These are phyloP conservation scores for Mikania micrantha DNA, from an alignment of 129 eudicot species.

Conservation along the genomic window DNA sequence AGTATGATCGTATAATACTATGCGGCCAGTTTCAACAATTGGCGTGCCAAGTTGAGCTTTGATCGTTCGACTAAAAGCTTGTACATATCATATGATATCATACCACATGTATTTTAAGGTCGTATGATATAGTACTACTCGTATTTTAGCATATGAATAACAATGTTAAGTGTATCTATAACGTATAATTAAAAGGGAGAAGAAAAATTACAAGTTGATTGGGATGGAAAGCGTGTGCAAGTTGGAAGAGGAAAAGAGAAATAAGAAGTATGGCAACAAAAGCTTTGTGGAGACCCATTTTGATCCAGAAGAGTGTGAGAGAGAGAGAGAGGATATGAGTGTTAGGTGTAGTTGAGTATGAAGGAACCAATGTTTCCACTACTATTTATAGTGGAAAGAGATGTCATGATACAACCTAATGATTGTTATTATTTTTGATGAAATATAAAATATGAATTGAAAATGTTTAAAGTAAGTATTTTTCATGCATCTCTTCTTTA, in stretches of 20 bases:
- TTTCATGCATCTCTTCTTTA: too few species aligned
- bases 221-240: conserved; percentile 35
- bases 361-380: not conserved
- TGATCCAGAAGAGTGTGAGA: not conserved
- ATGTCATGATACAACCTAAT: not conserved
- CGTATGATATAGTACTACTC: too few species aligned
- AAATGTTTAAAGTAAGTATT: too few species aligned
- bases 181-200: not conserved
- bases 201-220: conserved; percentile 26
- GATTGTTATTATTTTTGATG: not conserved
- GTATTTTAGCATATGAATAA: too few species aligned
- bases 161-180: too few species aligned
- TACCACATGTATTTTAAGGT: too few species aligned
- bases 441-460: not conserved
- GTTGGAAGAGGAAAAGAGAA: conserved; percentile 31
- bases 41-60: too few species aligned
- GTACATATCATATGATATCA: too few species aligned
- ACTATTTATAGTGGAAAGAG: conserved; percentile 15
- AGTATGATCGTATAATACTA: too few species aligned
- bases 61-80: too few species aligned
- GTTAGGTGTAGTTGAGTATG: conserved; percentile 1
- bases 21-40: too few species aligned
- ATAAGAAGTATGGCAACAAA: conserved; percentile 37
- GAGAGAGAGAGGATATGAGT: conserved; percentile 18
- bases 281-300: conserved; percentile 38